Percentiles rank a stretch among this genome's conserved stretches.
Evolutionary conservation across 306 rosid genomes (phyloP).

Genomic region (Quercus engelmannii): DNA sequence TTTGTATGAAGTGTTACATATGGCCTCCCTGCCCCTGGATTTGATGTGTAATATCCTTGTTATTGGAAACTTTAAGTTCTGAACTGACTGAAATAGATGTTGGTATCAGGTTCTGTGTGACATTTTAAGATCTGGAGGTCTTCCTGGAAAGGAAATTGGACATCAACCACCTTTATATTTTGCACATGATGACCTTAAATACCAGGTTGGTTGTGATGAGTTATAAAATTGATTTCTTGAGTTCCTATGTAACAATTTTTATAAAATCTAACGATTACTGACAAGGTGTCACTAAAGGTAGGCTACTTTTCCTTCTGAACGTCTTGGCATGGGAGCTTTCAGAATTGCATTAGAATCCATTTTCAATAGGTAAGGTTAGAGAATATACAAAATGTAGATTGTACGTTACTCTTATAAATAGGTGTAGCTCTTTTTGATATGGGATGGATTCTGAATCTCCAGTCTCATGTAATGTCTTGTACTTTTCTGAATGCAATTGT

Average conservation of each 20-base stretch:
- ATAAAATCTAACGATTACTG: constrained; percentile 31
- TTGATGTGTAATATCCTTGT: constrained; percentile 8
- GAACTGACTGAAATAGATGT: constrained; percentile 14
- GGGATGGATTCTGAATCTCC: background rate
- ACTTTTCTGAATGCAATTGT: background rate
- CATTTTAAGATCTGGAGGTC: constrained; percentile 87
- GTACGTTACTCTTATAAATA: background rate
- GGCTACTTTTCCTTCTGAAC: constrained; percentile 93
- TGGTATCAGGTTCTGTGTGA: constrained; percentile 78
- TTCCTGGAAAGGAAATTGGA: constrained; percentile 71
- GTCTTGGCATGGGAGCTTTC: constrained; percentile 97
- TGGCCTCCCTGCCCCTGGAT: background rate
- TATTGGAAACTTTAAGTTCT: background rate
- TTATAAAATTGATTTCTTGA: background rate
- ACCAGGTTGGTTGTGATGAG: constrained; percentile 61
- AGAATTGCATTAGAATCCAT: constrained; percentile 87
- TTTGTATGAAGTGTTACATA: background rate
- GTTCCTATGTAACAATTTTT: constrained; percentile 16
- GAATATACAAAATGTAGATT: constrained; percentile 3
- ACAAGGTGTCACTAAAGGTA: constrained; percentile 52
- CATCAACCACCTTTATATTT: constrained; percentile 69
- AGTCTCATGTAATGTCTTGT: constrained; percentile 6
- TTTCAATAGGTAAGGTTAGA: constrained; percentile 60
- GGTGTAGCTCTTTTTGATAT: background rate
- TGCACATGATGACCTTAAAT: constrained; percentile 85